A percentile compares a stretch with the other conserved stretches of the same genome.
Evolutionary conservation across 2,329 filamentous ascomycete species (phyloP).

Genomic region (Calonectria honghensis): DNA sequence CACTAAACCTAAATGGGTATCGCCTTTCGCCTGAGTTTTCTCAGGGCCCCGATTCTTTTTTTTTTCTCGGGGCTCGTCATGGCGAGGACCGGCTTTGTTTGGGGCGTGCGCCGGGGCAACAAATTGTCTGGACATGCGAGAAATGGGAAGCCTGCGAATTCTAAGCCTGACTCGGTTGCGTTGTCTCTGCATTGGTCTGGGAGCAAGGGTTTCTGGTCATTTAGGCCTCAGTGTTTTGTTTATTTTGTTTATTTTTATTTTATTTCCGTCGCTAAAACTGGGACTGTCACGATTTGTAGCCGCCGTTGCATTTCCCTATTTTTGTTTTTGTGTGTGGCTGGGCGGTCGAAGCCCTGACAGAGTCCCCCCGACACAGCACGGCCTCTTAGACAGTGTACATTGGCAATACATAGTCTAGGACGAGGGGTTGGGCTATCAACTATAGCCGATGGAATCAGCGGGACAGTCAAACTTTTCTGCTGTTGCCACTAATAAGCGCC

Average conservation of each 20-base stretch:
- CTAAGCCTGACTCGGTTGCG: conserved; percentile 37
- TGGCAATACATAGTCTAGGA: not conserved
- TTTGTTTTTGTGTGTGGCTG: conserved; percentile 38
- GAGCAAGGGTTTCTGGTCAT: not conserved
- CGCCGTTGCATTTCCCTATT: conserved; percentile 22
- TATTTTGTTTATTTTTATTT: conserved; percentile 11
- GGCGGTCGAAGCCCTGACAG: conserved; percentile 40
- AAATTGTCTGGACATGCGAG: conserved; percentile 40
- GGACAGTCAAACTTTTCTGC: conserved; percentile 13
- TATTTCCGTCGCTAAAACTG: not conserved
- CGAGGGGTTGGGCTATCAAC: conserved; percentile 3
- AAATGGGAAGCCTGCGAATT: conserved; percentile 51
- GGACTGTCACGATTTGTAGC: conserved; percentile 19
- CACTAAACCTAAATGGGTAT: conserved; percentile 50
- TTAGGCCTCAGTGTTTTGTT: not conserved
- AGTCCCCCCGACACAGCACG: conserved; percentile 29
- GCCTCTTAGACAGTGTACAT: conserved; percentile 22
- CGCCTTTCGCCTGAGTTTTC: conserved; percentile 57
- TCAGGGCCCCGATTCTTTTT: conserved; percentile 47
- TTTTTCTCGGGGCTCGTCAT: conserved; percentile 34
- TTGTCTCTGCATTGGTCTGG: conserved; percentile 27
- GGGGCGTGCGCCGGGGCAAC: conserved; percentile 36
- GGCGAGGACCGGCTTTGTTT: conserved; percentile 30
- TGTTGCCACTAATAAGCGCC: conserved; percentile 22
- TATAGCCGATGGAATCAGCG: conserved; percentile 18